phyloP scores from a whole-genome alignment of 164 flowering plant species.

The Vitis cinerea region DNA sequence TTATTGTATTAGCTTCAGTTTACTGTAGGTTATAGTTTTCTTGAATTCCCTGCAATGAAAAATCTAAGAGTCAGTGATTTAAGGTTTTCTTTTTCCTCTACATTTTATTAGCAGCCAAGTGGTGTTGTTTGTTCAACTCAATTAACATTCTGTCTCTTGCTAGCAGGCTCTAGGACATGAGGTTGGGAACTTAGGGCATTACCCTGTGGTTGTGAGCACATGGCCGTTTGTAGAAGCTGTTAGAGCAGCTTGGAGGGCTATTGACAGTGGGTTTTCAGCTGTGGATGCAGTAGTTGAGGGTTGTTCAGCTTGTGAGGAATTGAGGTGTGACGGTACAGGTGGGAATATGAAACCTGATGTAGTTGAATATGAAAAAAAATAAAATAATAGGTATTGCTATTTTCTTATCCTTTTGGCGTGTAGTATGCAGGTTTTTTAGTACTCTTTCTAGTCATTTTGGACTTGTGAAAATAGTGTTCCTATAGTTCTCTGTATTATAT shows the following conservation, averaged over 20 bases:
- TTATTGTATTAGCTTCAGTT: too few relatives aligned
- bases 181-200: slow-evolving; percentile 26
- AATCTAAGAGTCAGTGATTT: too few relatives aligned
- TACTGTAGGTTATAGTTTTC: too few relatives aligned
- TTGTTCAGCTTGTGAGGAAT: slow-evolving; percentile 92
- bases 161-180: slow-evolving; percentile 40
- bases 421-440: background rate
- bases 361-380: too few relatives aligned
- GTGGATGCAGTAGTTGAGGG: slow-evolving; percentile 86
- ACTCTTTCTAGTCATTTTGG: background rate
- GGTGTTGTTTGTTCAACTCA: too few relatives aligned
- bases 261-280: slow-evolving; percentile 59
- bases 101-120: too few relatives aligned
- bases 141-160: too few relatives aligned
- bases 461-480: background rate
- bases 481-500: background rate
- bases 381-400: background rate
- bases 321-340: slow-evolving; percentile 96
- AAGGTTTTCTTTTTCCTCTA: too few relatives aligned
- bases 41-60: too few relatives aligned
- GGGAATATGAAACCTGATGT: background rate
- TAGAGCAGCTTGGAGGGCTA: slow-evolving; percentile 69
- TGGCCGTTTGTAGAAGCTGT: slow-evolving; percentile 96
- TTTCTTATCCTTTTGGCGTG: background rate
- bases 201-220: slow-evolving; percentile 84